These are phyloP conservation scores for Astragalus membranaceus DNA, from an alignment of 306 rosid genomes.

Conservation along the genomic window DNA sequence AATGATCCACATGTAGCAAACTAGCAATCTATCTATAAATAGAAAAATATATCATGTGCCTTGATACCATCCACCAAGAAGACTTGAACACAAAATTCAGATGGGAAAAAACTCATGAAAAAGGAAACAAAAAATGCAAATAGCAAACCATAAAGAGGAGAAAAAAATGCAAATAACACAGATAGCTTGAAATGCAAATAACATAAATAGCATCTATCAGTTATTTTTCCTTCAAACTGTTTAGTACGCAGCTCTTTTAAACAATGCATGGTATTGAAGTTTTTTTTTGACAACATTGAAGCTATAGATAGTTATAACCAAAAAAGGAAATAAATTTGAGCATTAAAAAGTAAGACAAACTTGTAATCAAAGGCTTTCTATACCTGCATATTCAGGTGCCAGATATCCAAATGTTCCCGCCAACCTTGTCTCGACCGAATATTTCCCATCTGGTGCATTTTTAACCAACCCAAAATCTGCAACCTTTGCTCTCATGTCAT, in stretches of 20 bases:
- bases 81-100: background rate
- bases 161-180: background rate
- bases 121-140: background rate
- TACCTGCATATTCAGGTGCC: conserved; percentile 98
- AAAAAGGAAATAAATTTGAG: background rate
- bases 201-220: background rate
- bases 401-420: conserved; percentile 96
- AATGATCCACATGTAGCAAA: background rate
- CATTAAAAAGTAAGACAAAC: background rate
- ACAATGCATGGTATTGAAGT: background rate
- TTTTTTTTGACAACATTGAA: too few relatives aligned
- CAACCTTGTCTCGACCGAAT: conserved; percentile 79
- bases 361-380: conserved; percentile 13
- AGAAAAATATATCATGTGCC: background rate
- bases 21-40: background rate
- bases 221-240: background rate
- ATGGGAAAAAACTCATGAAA: background rate
- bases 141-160: background rate
- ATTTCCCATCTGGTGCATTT: conserved; percentile 80
- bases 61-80: background rate
- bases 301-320: background rate
- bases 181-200: background rate
- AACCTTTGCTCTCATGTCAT: conserved; percentile 93
- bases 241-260: background rate
- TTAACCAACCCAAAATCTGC: conserved; percentile 87